Conservation (phyloP, 192 early-diverging fungal species). For the Podila verticillata region DNA sequence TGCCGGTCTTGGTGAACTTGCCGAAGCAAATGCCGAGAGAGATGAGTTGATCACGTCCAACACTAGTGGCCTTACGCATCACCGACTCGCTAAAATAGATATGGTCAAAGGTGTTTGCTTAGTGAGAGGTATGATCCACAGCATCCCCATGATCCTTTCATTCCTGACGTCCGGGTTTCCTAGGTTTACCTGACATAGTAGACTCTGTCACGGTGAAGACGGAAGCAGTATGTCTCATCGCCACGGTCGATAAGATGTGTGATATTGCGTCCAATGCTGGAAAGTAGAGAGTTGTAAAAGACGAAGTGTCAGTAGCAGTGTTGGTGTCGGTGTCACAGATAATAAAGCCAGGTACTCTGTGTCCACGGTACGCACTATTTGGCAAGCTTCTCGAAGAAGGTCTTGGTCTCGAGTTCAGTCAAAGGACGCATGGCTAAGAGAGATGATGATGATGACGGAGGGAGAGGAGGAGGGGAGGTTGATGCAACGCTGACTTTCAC, state of each 20-base stretch:
- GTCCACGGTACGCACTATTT: constrained; percentile 78
- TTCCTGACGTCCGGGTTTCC: too few relatives aligned
- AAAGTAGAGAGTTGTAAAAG: neutral
- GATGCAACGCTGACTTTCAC: too few relatives aligned
- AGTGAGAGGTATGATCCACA: neutral
- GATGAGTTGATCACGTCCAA: constrained; percentile 88
- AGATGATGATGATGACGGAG: neutral
- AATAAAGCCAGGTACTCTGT: neutral
- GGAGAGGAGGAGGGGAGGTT: neutral
- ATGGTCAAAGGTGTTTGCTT: neutral
- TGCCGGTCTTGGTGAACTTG: constrained; percentile 97
- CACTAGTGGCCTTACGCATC: constrained; percentile 86
- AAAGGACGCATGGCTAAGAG: constrained; percentile 85
- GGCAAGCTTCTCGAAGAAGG: constrained; percentile 96
- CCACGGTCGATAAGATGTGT: constrained; percentile 92
- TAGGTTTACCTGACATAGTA: constrained; percentile 88
- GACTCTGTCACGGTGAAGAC: constrained; percentile 93
- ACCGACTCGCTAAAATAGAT: constrained; percentile 77
- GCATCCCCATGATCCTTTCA: too few relatives aligned
- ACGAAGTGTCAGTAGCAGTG: neutral
- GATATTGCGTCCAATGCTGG: constrained; percentile 94
- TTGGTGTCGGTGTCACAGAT: neutral
- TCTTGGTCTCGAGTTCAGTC: constrained; percentile 97
- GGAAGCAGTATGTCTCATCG: constrained; percentile 97
- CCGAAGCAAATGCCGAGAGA: constrained; percentile 98